Percentiles rank a stretch among this genome's conserved stretches.
These are phyloP conservation scores for Anthoceros angustus DNA, from an alignment of 225 moss, liverwort and hornwort genomes.

Conservation along the genomic window DNA sequence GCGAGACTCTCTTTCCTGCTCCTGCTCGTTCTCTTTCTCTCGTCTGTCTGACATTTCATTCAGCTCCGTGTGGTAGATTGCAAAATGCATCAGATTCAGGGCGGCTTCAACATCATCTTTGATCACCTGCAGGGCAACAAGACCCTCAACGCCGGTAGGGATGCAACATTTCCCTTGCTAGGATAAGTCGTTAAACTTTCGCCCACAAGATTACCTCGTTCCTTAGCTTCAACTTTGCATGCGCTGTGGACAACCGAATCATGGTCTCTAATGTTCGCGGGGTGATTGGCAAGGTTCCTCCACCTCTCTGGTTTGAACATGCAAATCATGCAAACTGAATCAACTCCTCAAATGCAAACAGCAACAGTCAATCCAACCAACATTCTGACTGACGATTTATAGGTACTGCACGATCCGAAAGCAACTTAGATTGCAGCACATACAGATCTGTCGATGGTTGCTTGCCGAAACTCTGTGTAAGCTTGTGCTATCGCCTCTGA, in stretches of 20 bases:
- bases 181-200: not conserved
- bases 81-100: conserved; percentile 82
- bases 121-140: conserved; percentile 23
- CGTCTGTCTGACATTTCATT: conserved; percentile 68
- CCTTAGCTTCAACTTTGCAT: conserved; percentile 68
- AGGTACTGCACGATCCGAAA: too few relatives aligned
- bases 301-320: conserved; percentile 29
- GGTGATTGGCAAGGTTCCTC: conserved; percentile 67
- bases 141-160: not conserved
- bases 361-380: not conserved
- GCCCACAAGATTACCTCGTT: conserved; percentile 27
- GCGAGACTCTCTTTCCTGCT: conserved; percentile 20
- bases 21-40: conserved; percentile 37
- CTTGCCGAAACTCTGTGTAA: conserved; percentile 71
- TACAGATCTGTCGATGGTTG: conserved; percentile 31
- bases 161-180: not conserved
- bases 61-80: conserved; percentile 84
- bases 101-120: conserved; percentile 76
- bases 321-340: not conserved
- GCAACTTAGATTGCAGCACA: too few relatives aligned
- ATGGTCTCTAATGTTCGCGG: conserved; percentile 75
- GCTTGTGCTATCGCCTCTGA: conserved; percentile 88
- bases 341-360: not conserved
- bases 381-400: too few relatives aligned
- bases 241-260: conserved; percentile 71